These are phyloP conservation scores for Tetrapisispora taiwanensis DNA, from an alignment of 805 yeast species.

Conservation along the genomic window DNA sequence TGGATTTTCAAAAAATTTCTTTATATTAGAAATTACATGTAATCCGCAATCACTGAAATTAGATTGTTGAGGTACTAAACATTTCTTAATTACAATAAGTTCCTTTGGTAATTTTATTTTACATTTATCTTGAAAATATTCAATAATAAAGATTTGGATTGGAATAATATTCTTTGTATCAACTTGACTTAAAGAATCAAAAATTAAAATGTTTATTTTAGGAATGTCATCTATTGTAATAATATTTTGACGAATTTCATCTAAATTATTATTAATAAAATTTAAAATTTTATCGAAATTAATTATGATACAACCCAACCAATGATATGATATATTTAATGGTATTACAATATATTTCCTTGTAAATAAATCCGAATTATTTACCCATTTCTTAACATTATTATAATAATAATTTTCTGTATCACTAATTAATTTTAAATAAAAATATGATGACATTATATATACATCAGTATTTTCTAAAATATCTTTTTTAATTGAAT, in stretches of 20 bases:
- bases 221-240: constrained; percentile 2
- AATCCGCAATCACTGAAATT: constrained; percentile 94
- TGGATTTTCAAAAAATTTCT: constrained; percentile 45
- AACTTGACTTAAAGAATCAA: constrained; percentile 64
- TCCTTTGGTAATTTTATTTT: constrained; percentile 36
- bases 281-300: constrained; percentile 32
- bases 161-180: constrained; percentile 46
- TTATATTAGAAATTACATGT: constrained; percentile 69
- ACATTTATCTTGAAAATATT: constrained; percentile 60
- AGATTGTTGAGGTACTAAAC: constrained; percentile 69
- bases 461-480: constrained; percentile 32
- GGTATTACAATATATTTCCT: constrained; percentile 68
- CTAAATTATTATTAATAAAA: constrained; percentile 7
- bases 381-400: constrained; percentile 73
- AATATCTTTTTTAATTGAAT: constrained; percentile 22
- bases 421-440: constrained; percentile 45
- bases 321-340: constrained; percentile 69
- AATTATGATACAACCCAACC: constrained; percentile 75
- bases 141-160: constrained; percentile 47
- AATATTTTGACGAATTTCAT: neutral
- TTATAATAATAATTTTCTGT: constrained; percentile 39
- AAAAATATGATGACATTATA: constrained; percentile 78
- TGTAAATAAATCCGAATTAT: constrained; percentile 49
- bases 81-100: constrained; percentile 39
- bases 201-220: constrained; percentile 39